Percentiles rank a stretch among this genome's conserved stretches.
Conservation (phyloP, 139 green algal genomes). For the Yamagishiella unicocca region DNA sequence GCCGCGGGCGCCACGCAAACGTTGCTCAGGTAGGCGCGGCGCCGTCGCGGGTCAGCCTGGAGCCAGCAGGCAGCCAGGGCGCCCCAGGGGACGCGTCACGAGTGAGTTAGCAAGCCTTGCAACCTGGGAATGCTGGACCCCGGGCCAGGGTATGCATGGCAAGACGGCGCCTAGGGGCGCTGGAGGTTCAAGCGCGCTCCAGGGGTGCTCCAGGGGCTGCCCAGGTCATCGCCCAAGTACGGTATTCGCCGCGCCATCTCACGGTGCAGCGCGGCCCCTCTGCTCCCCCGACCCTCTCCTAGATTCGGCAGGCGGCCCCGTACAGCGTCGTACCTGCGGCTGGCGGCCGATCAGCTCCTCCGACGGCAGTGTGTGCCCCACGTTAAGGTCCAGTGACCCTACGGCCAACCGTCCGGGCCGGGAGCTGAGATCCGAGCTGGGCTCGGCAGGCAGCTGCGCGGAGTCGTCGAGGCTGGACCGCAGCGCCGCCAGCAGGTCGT, state of each 20-base stretch:
- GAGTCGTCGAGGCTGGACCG: conserved; percentile 62
- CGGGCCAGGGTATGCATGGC: too few relatives aligned
- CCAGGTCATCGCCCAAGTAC: too few relatives aligned
- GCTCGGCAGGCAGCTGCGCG: conserved; percentile 73
- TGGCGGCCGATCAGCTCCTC: conserved; percentile 79
- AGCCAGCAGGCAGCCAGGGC: background rate
- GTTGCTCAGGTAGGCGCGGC: conserved; percentile 85
- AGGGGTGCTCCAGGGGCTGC: too few relatives aligned
- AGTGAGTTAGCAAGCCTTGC: too few relatives aligned
- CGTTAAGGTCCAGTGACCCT: conserved; percentile 84
- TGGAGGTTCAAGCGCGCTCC: too few relatives aligned
- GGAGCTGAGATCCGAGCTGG: background rate
- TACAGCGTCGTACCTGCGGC: conserved; percentile 59
- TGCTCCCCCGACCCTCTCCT: too few relatives aligned
- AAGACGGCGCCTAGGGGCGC: too few relatives aligned
- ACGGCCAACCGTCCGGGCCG: conserved; percentile 56
- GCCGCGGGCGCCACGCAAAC: conserved; percentile 74
- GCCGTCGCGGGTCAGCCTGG: background rate
- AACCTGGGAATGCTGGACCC: too few relatives aligned
- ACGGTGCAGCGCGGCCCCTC: too few relatives aligned
- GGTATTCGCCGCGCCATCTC: too few relatives aligned
- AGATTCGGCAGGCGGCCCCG: too few relatives aligned
- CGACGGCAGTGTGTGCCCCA: conserved; percentile 73
- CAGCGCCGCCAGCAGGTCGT: background rate
- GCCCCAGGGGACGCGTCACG: too few relatives aligned